Evolutionary conservation across 257 asterid species (phyloP), one percentile per base, ranked within the genome.

Genomic region (Nicotiana sylvestris): DNA sequence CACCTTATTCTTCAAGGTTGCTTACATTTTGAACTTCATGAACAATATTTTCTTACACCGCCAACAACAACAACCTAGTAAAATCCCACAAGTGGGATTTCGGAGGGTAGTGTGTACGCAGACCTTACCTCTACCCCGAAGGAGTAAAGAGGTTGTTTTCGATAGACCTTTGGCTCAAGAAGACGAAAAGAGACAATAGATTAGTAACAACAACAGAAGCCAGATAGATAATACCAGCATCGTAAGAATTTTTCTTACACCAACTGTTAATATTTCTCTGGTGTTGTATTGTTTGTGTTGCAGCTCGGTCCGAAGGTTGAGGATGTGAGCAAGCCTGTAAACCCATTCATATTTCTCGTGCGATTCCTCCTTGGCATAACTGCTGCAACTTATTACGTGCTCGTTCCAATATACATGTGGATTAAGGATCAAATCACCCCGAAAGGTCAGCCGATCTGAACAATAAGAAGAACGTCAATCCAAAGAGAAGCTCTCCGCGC

Each of bases 391-490:
- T 88, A 86, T 66, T 88, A 57, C 27, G 86, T 88, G 21, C 89
- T 88, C 4, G 86, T 88, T 66, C 89, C 90, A 0, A 84, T 88
- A 53, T 88, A 88, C 84, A 88, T 88, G 90, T 88, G 90, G 90
- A 7, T 88, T 18, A 88, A 88, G 83, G 87, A 86, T 88, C 85
- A 86, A 82, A 84, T 88, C 69, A 67, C 86, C 21, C 89, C 89
- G 8, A 88, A 86, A 81, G 87, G 88, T 60, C 74, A 56, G 86
- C 86, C 90, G 21, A 86, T 88, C 85, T 88, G 69, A 88, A 39
- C 9, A 9, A 43, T 2, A 49, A 37, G 51, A 77, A n/a, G 77
- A 25, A 35, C 2, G 35, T 18, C 32, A 46, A 79, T 39, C 39
- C 35, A 61, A 43, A 58, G 60, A 37, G 43, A 79, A 35, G 58